Conservation (phyloP, 2,329 filamentous ascomycete species). For the Madurella fahalii region DNA sequence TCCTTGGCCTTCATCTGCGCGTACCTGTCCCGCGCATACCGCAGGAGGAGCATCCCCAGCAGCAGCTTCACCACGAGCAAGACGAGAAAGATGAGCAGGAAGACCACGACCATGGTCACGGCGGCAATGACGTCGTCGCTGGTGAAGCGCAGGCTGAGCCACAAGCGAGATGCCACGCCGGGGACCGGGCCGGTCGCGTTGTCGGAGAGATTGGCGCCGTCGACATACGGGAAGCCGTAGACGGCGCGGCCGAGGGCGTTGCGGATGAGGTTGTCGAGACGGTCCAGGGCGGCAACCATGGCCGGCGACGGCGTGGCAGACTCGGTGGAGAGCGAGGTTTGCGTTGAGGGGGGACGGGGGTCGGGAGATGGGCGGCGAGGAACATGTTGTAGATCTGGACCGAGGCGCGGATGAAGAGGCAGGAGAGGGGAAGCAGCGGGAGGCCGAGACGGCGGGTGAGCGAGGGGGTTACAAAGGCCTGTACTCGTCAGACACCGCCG, state of each 20-base stretch:
- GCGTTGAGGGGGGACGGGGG: slow-evolving; percentile 63
- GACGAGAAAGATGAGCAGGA: slow-evolving; percentile 79
- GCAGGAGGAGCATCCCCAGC: slow-evolving; percentile 81
- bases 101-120: slow-evolving; percentile 78
- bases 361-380: slow-evolving; percentile 77
- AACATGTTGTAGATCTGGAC: slow-evolving; percentile 99
- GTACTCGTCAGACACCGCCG: slow-evolving; percentile 10
- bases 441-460: slow-evolving; percentile 85
- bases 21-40: slow-evolving; percentile 75
- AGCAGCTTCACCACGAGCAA: slow-evolving; percentile 81
- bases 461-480: slow-evolving; percentile 88
- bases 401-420: slow-evolving; percentile 89
- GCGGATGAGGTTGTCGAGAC: slow-evolving; percentile 73
- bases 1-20: slow-evolving; percentile 73
- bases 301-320: slow-evolving; percentile 60
- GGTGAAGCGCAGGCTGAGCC: slow-evolving; percentile 49
- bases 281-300: slow-evolving; percentile 71
- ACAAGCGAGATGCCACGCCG: slow-evolving; percentile 36
- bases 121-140: slow-evolving; percentile 72
- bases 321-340: slow-evolving; percentile 63
- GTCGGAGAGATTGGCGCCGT: not conserved
- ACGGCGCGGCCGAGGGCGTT: slow-evolving; percentile 71
- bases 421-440: slow-evolving; percentile 87
- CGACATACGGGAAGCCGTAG: slow-evolving; percentile 53
- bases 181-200: slow-evolving; percentile 21